phyloP scores from a whole-genome alignment of 2,329 filamentous ascomycete species.

The Paramyrothecium sp. region DNA sequence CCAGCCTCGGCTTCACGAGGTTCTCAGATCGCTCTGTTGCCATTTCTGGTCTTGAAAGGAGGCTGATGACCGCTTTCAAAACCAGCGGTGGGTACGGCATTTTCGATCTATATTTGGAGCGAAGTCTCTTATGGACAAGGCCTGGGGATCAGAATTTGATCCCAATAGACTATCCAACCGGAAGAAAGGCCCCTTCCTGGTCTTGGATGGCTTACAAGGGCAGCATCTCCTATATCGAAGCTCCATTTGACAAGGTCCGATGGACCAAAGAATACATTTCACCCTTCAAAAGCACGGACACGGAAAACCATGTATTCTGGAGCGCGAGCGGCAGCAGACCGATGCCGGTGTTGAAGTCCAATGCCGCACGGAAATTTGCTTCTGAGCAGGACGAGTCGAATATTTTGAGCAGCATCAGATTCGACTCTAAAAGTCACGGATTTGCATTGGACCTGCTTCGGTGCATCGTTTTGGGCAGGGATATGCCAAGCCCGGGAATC shows the following conservation, averaged over 20 bases:
- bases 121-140: constrained; percentile 3
- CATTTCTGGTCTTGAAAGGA: constrained; percentile 23
- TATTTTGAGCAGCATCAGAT: neutral
- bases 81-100: constrained; percentile 27
- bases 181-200: constrained; percentile 2
- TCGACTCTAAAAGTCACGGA: neutral
- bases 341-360: neutral
- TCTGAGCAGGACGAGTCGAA: neutral
- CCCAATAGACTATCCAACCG: neutral
- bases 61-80: constrained; percentile 17
- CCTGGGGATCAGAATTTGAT: neutral
- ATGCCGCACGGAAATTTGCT: neutral
- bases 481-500: too few relatives aligned
- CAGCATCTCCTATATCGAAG: neutral
- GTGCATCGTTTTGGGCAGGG: neutral
- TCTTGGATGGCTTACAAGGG: constrained; percentile 3
- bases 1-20: neutral
- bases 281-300: neutral
- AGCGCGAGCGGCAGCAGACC: neutral
- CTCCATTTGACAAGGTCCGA: neutral
- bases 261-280: constrained; percentile 4
- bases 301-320: neutral
- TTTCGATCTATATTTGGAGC: constrained; percentile 17
- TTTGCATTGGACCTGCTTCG: neutral
- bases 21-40: neutral